A percentile compares a stretch with the other conserved stretches of the same genome.
Conservation (phyloP, 2,329 filamentous ascomycete species). For the Ramularia endophylla region DNA sequence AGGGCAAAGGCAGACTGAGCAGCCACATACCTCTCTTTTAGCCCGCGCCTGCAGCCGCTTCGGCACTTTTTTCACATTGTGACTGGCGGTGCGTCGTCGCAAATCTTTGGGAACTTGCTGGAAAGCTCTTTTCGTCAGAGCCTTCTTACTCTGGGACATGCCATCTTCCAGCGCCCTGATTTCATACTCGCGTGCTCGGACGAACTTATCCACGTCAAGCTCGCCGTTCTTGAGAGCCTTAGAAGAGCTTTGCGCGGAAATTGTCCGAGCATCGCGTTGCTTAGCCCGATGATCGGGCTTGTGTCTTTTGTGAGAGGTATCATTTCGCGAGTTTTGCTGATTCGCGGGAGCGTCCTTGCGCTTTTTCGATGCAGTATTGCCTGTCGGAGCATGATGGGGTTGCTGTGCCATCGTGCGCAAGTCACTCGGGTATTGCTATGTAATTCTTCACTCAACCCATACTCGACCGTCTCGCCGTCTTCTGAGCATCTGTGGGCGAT, state of each 20-base stretch:
- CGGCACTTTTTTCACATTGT: slow-evolving; percentile 88
- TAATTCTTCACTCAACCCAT: no score
- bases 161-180: slow-evolving; percentile 78
- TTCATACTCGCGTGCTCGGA: slow-evolving; percentile 81
- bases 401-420: slow-evolving; percentile 11
- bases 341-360: slow-evolving; percentile 23
- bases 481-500: no score
- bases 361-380: slow-evolving; percentile 16
- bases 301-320: slow-evolving; percentile 12
- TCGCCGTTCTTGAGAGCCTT: slow-evolving; percentile 64
- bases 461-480: no score
- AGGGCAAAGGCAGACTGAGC: no score
- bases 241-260: slow-evolving; percentile 41
- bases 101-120: slow-evolving; percentile 82
- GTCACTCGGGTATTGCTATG: no score
- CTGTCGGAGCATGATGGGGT: slow-evolving; percentile 2
- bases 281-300: slow-evolving; percentile 21
- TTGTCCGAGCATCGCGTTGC: slow-evolving; percentile 39
- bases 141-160: slow-evolving; percentile 67
- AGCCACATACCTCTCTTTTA: slow-evolving; percentile 45
- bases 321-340: slow-evolving; percentile 2
- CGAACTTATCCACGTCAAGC: slow-evolving; percentile 76
- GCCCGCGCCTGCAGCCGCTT: slow-evolving; percentile 67
- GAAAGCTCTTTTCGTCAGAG: slow-evolving; percentile 67
- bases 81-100: slow-evolving; percentile 82